Evolutionary conservation across 495 filamentous ascomycete species (phyloP).

Genomic region (Umbilicaria muhlenbergii): DNA sequence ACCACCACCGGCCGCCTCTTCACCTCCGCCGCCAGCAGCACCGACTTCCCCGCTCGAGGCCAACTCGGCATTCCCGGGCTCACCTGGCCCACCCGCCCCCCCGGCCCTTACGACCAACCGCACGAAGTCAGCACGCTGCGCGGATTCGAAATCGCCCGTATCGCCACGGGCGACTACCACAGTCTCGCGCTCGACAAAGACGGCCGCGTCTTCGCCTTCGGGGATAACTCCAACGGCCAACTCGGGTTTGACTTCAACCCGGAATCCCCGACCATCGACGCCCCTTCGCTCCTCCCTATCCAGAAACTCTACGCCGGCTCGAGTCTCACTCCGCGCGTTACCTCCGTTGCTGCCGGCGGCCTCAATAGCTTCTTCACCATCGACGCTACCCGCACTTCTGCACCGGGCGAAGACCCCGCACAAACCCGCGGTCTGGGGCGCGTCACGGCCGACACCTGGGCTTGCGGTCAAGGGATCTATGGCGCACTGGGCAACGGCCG

Average conservation of each 20-base stretch:
- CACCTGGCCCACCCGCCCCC: constrained; percentile 61
- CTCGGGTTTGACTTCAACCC: constrained; percentile 57
- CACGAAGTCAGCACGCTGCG: constrained; percentile 57
- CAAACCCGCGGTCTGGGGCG: constrained; percentile 28
- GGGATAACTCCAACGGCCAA: constrained; percentile 80
- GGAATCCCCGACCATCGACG: constrained; percentile 45
- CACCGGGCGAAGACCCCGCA: constrained; percentile 29
- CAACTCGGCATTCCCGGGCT: constrained; percentile 78
- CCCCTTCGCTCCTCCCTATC: constrained; percentile 51
- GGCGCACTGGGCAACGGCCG: constrained; percentile 72
- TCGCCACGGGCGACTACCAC: constrained; percentile 80
- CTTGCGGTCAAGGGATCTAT: constrained; percentile 71
- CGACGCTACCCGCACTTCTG: constrained; percentile 54
- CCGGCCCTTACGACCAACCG: constrained; percentile 60
- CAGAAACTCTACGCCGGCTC: constrained; percentile 54
- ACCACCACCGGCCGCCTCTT: constrained; percentile 81
- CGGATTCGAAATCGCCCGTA: constrained; percentile 46
- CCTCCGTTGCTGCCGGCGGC: constrained; percentile 68
- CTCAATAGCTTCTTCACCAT: constrained; percentile 73
- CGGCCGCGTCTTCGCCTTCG: constrained; percentile 74
- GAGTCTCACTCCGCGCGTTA: constrained; percentile 41
- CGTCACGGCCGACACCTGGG: constrained; percentile 61
- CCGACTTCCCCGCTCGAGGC: constrained; percentile 62
- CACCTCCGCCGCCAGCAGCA: constrained; percentile 61
- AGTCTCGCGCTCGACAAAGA: constrained; percentile 58